Evolutionary conservation across 768 basidiomycete species (phyloP), one percentile per base, ranked within the genome.

Genomic region (Suillus clintonianus): DNA sequence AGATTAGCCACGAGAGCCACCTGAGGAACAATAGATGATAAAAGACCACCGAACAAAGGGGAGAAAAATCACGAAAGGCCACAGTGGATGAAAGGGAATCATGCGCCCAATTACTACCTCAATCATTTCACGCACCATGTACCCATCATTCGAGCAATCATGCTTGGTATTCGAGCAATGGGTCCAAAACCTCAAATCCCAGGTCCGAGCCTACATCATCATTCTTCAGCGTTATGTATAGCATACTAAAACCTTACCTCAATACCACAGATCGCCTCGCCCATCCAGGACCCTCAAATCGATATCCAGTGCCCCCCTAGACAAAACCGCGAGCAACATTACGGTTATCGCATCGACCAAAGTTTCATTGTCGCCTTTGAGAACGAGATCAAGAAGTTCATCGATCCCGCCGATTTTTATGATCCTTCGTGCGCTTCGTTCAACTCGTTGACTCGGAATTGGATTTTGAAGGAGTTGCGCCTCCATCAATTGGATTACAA

Each of bases 401-500:
- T 32, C 51, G 17, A n/a, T 53, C 51, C 51, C 19, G 19, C 51
- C 30, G 30, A 53, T 6, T 53, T 53, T 53, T 32, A 53, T 32
- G 51, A 53, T 32, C 30, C 51, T 10, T n/a, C 17, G 30, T 53
- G 51, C 19, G 51, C 17, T 5, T 53, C 51, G n/a, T n/a, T n/a
- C n/a, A n/a, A n/a, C n/a, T n/a, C n/a, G 19, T 53, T 53, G 51
- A 53, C 51, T n/a, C 51, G 51, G 11, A 53, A 53, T 53, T 53
- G 51, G 51, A 30, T 53, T 32, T 3, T 53, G 32, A 53, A 53
- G 15, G 55, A 56, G 14, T 56, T 56, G 22, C 22, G 22, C 36
- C 55, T 56, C 22, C 22, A 3, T 37, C 55, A 56, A 22, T 56
- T 56, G 36, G 36, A 37, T 37, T 56, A 56, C 22, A 56, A 39